These are phyloP conservation scores for Globomyces pollinis-pini DNA, from an alignment of 192 early-diverging fungal species.

Conservation along the genomic window DNA sequence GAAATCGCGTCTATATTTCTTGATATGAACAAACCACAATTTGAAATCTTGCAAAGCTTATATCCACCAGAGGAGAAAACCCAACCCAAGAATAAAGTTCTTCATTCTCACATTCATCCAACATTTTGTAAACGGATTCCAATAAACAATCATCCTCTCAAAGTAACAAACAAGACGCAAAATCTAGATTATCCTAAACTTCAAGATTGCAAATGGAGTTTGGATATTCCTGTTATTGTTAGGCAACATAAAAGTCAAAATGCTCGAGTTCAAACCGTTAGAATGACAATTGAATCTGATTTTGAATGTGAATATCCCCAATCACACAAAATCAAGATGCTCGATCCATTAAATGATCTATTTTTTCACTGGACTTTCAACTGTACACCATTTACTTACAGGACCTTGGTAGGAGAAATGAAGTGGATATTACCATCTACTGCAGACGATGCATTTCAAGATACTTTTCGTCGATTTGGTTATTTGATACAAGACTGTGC, in stretches of 20 bases:
- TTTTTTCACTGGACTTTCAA: constrained; percentile 15
- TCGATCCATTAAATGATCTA: constrained; percentile 8
- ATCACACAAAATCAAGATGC: constrained; percentile 6
- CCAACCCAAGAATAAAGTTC: no score
- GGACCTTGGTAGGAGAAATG: background rate
- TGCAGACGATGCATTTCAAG: constrained; percentile 5
- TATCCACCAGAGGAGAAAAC: no score
- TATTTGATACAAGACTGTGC: background rate
- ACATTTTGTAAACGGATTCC: no score
- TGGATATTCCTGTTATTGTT: constrained; percentile 1
- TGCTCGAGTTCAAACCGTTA: background rate
- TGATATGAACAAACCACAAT: no score
- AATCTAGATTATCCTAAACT: no score
- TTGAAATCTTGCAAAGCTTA: no score
- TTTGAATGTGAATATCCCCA: constrained; percentile 4
- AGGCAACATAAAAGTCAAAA: background rate
- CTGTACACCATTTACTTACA: constrained; percentile 1
- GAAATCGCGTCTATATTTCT: no score
- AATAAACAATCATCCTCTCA: no score
- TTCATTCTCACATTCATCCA: no score
- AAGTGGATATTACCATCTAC: background rate
- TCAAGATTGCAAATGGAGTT: constrained; percentile 3
- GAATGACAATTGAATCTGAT: background rate
- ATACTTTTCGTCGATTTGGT: constrained; percentile 9
- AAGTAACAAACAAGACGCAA: no score